Base-by-base conservation (phyloP, 2,329 filamentous ascomycete species). In the Fusarium sp. region DNA sequence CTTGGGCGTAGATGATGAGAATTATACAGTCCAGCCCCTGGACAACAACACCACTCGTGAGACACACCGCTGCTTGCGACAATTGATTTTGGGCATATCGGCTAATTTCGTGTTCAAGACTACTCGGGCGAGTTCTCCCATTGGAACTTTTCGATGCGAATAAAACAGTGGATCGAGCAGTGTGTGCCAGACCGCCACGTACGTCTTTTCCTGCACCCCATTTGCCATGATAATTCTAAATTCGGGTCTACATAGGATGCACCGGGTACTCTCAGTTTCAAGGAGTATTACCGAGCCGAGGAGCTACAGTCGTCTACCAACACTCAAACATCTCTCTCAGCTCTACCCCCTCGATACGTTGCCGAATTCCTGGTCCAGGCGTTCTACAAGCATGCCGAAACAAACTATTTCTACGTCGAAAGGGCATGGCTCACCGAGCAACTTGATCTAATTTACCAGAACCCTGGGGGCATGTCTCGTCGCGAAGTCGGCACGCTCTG, bases 81-180 rank as follows among this genome's bases (percentile, higher is more conserved):
- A 56, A 37, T 30, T 35, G 45, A 4, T 17, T 52, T 52, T 63
- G 11, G 57, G 72, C 27, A 64, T 66, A 57, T 37, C 69, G 35
- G 45, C 65, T 43, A 68, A 78, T 47, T 14, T 52, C 27, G 1
- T 15, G 5, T 40, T 6, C 6, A 47, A 87, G 86, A 88, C 63
- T 88, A 87, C 68, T 88, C 86, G 1, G 86, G 86, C 10, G 86
- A 88, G 70, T 87, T 88, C 72, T 88, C 86, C 2, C 86, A 88
- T 65, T 87, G 86, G 85, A 87, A 87, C 70, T 88, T 88, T 73
- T 87, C 86, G 45, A 87, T 86, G 85, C 80, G 85, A 45, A 83
- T 87, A 70, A 87, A 87, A 71, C 82, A 85, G n/a, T 86, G 85
- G 77, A 84, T 87, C n/a, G 84, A 87, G 63, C 80, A 85, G 59